Evolutionary conservation across 2,329 filamentous ascomycete species (phyloP).

Genomic region (Cryoendolithus antarcticus): DNA sequence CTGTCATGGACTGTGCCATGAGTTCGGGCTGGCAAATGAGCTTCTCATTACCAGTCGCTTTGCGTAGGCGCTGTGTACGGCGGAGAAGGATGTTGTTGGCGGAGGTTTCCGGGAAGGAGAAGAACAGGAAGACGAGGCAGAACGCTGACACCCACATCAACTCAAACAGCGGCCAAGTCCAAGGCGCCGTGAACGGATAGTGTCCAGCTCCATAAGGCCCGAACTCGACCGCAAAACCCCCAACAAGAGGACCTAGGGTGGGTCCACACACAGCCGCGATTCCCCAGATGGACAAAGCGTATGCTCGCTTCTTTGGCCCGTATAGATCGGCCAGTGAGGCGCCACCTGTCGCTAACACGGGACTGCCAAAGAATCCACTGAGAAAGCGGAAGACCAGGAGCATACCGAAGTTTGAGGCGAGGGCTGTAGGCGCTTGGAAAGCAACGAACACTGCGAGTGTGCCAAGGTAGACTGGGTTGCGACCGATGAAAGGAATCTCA

Average conservation of each 20-base stretch:
- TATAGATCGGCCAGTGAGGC: slow-evolving; percentile 32
- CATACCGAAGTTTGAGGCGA: slow-evolving; percentile 38
- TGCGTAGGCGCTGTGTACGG: slow-evolving; percentile 24
- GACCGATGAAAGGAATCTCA: slow-evolving; percentile 37
- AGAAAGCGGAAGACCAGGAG: slow-evolving; percentile 40
- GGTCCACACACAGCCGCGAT: slow-evolving; percentile 26
- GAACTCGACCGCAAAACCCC: slow-evolving; percentile 24
- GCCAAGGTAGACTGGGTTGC: slow-evolving; percentile 35
- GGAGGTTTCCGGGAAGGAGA: slow-evolving; percentile 26
- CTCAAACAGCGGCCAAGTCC: slow-evolving; percentile 26
- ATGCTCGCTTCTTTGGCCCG: slow-evolving; percentile 22
- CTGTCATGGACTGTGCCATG: slow-evolving; percentile 19
- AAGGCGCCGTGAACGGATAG: slow-evolving; percentile 9
- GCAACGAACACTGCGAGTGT: slow-evolving; percentile 37
- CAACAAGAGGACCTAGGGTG: slow-evolving; percentile 26
- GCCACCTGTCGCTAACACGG: slow-evolving; percentile 31
- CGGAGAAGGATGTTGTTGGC: slow-evolving; percentile 27
- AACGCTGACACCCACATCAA: slow-evolving; percentile 26
- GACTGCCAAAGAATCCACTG: slow-evolving; percentile 36
- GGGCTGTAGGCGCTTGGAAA: slow-evolving; percentile 34
- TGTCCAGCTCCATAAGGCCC: slow-evolving; percentile 4
- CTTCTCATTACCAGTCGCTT: slow-evolving; percentile 23
- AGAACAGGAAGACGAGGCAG: slow-evolving; percentile 22
- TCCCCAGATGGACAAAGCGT: slow-evolving; percentile 26
- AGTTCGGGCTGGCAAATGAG: slow-evolving; percentile 27